Conservation (phyloP, 2,329 filamentous ascomycete species). For the Cordyceps cicadae region DNA sequence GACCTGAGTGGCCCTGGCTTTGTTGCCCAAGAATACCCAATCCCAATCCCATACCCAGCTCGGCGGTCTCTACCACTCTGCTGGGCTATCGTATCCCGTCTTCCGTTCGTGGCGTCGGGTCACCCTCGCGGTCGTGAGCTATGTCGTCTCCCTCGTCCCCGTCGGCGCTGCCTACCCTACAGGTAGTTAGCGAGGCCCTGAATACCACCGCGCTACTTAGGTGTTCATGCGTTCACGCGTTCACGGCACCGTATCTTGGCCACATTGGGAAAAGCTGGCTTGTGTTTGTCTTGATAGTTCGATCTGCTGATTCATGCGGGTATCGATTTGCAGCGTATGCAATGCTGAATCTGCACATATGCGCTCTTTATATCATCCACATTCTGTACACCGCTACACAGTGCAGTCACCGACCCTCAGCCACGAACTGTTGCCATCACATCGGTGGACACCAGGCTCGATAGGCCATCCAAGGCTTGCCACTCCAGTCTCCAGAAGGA, state of each 20-base stretch:
- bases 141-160: background rate
- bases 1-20: background rate
- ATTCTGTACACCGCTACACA: background rate
- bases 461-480: constrained; percentile 4
- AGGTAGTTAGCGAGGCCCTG: background rate
- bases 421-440: background rate
- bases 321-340: background rate
- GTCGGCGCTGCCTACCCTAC: background rate
- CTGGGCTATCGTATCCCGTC: background rate
- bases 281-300: background rate
- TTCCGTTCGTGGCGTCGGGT: background rate
- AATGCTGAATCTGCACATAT: background rate
- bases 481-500: background rate
- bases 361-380: background rate
- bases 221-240: background rate
- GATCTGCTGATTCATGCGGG: background rate
- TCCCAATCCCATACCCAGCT: background rate
- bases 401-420: background rate
- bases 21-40: background rate
- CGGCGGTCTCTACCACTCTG: background rate
- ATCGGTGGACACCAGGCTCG: constrained; percentile 6
- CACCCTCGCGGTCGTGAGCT: background rate
- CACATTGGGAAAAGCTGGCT: background rate
- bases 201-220: background rate
- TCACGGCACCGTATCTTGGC: background rate